A percentile compares a stretch with the other conserved stretches of the same genome.
Conservation (phyloP, 2,329 filamentous ascomycete genomes). For the Penicillium sp. region DNA sequence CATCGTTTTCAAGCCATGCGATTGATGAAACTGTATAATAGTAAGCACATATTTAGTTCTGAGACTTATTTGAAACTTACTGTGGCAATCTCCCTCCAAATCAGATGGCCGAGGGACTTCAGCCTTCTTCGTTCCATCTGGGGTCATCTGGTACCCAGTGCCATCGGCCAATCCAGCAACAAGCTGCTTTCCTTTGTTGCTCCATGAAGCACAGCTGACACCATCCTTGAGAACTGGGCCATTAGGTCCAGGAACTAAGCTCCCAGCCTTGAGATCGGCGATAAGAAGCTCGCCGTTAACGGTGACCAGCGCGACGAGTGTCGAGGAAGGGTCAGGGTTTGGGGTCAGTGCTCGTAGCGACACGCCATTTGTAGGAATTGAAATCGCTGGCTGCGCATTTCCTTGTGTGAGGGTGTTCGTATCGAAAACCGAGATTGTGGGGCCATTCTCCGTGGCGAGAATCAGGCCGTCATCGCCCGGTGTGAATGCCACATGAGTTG, state of each 20-base stretch:
- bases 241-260: conserved; percentile 56
- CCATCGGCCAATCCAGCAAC: conserved; percentile 83
- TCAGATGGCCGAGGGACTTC: conserved; percentile 74
- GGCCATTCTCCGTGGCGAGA: conserved; percentile 75
- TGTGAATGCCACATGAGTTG: conserved; percentile 88
- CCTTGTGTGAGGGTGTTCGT: conserved; percentile 66
- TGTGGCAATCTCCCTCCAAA: conserved; percentile 62
- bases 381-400: conserved; percentile 65
- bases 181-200: conserved; percentile 86
- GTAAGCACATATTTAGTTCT: neutral
- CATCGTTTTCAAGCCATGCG: conserved; percentile 81
- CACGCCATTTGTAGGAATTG: conserved; percentile 73
- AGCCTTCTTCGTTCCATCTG: conserved; percentile 72
- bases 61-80: conserved; percentile 48
- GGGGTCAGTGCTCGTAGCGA: conserved; percentile 71
- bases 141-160: conserved; percentile 76
- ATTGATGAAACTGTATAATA: conserved; percentile 65
- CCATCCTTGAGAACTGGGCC: conserved; percentile 68
- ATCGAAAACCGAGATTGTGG: conserved; percentile 80
- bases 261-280: conserved; percentile 70
- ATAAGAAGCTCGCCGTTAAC: conserved; percentile 77
- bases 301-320: conserved; percentile 77
- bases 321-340: conserved; percentile 68
- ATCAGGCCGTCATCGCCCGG: conserved; percentile 84
- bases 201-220: conserved; percentile 87